Conservation (phyloP, 108 stramenopile genomes). For the Seminavis robusta region DNA sequence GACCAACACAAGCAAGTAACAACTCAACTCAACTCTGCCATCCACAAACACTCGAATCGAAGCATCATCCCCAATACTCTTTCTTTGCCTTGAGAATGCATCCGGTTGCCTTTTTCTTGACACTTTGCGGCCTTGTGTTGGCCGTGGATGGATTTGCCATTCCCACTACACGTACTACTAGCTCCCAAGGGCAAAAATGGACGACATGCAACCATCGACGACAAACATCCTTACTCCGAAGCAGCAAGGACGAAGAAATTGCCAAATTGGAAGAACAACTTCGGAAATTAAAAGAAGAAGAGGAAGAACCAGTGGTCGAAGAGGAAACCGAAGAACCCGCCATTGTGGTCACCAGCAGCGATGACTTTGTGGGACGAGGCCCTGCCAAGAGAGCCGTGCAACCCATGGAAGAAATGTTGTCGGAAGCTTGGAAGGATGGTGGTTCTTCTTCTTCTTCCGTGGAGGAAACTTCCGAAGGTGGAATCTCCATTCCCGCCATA, state of each 20-base stretch:
- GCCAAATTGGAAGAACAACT: slow-evolving; percentile 28
- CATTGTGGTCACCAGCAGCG: too few relatives aligned
- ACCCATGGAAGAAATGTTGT: slow-evolving; percentile 19
- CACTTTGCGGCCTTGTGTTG: too few relatives aligned
- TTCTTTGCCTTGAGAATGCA: too few relatives aligned
- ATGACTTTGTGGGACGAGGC: neutral
- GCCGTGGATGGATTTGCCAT: too few relatives aligned
- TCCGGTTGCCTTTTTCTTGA: too few relatives aligned
- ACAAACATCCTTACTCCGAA: neutral
- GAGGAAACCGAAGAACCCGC: neutral
- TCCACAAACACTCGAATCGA: too few relatives aligned
- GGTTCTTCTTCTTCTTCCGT: neutral
- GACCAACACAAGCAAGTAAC: too few relatives aligned
- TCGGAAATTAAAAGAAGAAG: slow-evolving; percentile 20
- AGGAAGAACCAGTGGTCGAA: slow-evolving; percentile 1
- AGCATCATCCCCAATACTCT: too few relatives aligned
- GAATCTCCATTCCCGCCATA: neutral
- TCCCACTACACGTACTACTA: too few relatives aligned
- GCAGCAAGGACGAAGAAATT: slow-evolving; percentile 38
- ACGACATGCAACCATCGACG: neutral
- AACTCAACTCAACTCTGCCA: too few relatives aligned
- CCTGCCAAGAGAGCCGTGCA: too few relatives aligned
- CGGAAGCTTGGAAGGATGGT: slow-evolving; percentile 28
- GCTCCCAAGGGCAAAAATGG: neutral
- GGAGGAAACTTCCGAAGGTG: neutral